Conservation (phyloP, 345 rosid genomes). For the Carallia pectinifolia region DNA sequence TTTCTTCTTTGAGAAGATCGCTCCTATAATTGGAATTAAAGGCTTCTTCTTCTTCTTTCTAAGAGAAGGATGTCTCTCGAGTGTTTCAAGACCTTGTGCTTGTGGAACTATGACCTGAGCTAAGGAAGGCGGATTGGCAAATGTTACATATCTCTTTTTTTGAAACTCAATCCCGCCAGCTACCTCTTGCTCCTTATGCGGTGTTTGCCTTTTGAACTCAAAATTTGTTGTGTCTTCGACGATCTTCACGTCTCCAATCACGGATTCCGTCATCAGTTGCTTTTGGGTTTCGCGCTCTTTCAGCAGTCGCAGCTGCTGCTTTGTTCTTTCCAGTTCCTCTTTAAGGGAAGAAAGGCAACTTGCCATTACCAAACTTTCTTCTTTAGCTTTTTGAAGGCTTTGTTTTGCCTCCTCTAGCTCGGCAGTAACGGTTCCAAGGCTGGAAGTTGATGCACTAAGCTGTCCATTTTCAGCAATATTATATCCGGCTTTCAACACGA, state of each 20-base stretch:
- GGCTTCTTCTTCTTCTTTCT: constrained; percentile 64
- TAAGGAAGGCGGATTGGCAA: constrained; percentile 46
- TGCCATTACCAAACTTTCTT: constrained; percentile 61
- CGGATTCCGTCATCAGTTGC: constrained; percentile 27
- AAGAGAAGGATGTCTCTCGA: constrained; percentile 70
- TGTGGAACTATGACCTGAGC: constrained; percentile 35
- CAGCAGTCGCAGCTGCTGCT: constrained; percentile 54
- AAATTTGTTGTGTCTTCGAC: constrained; percentile 39
- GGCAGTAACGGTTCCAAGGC: constrained; percentile 35
- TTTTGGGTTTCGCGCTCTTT: constrained; percentile 32
- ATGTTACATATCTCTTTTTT: constrained; percentile 63
- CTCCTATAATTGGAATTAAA: constrained; percentile 61
- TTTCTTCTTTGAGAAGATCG: constrained; percentile 63
- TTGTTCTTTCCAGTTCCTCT: constrained; percentile 79
- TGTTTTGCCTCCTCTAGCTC: constrained; percentile 81
- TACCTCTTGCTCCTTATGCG: constrained; percentile 14
- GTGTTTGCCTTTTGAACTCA: constrained; percentile 26
- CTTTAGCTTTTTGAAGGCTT: constrained; percentile 60
- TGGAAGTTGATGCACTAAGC: constrained; percentile 3
- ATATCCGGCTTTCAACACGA: too few species aligned
- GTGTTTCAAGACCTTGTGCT: constrained; percentile 35
- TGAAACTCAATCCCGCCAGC: constrained; percentile 32
- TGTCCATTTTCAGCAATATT: constrained; percentile 23
- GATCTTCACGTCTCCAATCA: constrained; percentile 40
- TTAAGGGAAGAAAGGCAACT: constrained; percentile 50